These are phyloP conservation scores for barley (Hordeum vulgare) DNA, from an alignment of 176 grass and related monocot genomes.

Conservation along the genomic window DNA sequence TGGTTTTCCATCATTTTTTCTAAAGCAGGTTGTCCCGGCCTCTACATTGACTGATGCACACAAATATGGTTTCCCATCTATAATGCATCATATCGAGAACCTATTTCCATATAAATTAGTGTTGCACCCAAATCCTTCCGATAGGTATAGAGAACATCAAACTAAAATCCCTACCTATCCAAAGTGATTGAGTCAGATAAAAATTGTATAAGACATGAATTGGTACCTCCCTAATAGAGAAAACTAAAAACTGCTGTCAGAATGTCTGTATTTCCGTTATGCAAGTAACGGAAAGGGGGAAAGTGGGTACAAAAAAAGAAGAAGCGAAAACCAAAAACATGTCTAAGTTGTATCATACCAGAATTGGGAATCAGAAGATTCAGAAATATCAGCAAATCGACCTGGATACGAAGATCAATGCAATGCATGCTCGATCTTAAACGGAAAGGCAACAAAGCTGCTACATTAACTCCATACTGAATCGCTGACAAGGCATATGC, in stretches of 20 bases:
- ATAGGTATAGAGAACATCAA: background rate
- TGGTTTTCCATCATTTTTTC: background rate
- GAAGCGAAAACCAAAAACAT: background rate
- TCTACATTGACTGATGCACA: background rate
- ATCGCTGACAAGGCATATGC: background rate
- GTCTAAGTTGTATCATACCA: background rate
- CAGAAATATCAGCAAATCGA: background rate
- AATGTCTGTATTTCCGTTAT: no score
- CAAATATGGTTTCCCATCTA: background rate
- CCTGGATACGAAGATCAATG: background rate
- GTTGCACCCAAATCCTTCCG: background rate
- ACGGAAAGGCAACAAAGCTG: background rate
- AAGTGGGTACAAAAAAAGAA: no score
- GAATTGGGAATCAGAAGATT: background rate
- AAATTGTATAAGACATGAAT: background rate
- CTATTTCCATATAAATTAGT: background rate
- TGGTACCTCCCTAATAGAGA: background rate
- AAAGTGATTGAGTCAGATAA: background rate
- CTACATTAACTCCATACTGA: background rate
- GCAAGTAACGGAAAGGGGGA: no score
- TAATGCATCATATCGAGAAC: background rate
- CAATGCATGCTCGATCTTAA: background rate
- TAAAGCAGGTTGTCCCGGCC: background rate
- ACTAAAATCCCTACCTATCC: background rate
- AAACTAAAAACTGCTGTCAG: background rate